Percentiles rank a stretch among this genome's conserved stretches.
Evolutionary conservation across 768 basidiomycete genomes (phyloP).

Genomic region (Kwoniella mangroviensis): DNA sequence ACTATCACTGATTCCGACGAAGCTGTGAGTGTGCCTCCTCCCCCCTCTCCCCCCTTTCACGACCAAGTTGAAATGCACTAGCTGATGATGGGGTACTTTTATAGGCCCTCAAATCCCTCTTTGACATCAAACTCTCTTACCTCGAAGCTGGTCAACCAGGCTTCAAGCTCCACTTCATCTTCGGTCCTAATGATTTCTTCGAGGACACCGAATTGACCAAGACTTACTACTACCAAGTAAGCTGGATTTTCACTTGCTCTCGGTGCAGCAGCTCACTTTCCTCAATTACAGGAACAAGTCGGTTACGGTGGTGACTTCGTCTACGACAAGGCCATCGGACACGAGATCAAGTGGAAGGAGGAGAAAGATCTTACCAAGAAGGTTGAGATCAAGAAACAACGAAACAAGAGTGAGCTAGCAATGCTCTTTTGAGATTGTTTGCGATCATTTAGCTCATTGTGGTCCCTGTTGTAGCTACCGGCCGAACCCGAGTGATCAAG

Average conservation of each 20-base stretch:
- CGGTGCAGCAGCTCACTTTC: neutral
- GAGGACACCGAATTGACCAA: conserved; percentile 81
- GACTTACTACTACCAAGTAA: conserved; percentile 80
- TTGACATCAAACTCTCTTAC: conserved; percentile 80
- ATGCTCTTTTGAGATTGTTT: neutral
- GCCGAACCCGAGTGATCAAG: conserved; percentile 62
- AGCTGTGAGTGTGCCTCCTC: conserved; percentile 46
- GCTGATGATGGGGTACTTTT: neutral
- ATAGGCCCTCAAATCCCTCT: conserved; percentile 78
- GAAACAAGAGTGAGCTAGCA: conserved; percentile 84
- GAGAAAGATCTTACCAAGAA: conserved; percentile 97
- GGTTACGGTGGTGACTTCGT: conserved; percentile 97
- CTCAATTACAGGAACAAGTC: conserved; percentile 67
- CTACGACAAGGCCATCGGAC: conserved; percentile 91
- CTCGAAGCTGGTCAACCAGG: conserved; percentile 67
- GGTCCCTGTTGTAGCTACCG: conserved; percentile 56
- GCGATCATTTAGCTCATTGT: neutral
- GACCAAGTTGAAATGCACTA: neutral
- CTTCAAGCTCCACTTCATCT: conserved; percentile 86
- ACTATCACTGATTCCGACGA: conserved; percentile 93
- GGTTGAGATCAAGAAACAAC: conserved; percentile 98
- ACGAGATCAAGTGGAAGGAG: conserved; percentile 94
- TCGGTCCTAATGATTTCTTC: conserved; percentile 83
- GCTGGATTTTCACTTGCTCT: no score
- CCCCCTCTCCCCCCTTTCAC: neutral